Percentiles rank a stretch among this genome's conserved stretches.
These are phyloP conservation scores for Peronosclerospora sorghi DNA, from an alignment of 352 stramenopile species.

Conservation along the genomic window DNA sequence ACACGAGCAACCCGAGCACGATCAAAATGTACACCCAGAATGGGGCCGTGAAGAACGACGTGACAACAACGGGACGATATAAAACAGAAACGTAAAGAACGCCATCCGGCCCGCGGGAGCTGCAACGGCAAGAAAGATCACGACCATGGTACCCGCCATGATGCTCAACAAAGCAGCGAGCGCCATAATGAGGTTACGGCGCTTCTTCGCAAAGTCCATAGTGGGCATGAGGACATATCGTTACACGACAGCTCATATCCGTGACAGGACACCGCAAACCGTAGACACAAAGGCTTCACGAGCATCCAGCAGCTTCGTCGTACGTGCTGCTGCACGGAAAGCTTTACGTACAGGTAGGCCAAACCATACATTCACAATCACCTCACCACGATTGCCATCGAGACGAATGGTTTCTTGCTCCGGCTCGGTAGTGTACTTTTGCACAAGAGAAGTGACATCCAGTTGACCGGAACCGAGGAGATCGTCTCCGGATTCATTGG, in stretches of 20 bases:
- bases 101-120: constrained; percentile 56
- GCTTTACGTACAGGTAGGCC: constrained; percentile 65
- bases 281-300: constrained; percentile 52
- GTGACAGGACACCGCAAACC: constrained; percentile 32
- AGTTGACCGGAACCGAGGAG: constrained; percentile 64
- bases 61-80: constrained; percentile 72
- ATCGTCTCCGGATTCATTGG: constrained; percentile 58
- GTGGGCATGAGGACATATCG: constrained; percentile 38
- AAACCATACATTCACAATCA: constrained; percentile 61
- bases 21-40: constrained; percentile 64
- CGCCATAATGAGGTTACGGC: constrained; percentile 57
- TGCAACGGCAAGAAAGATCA: constrained; percentile 55
- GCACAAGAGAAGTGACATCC: constrained; percentile 31
- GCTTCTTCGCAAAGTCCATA: constrained; percentile 56
- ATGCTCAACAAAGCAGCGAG: constrained; percentile 48
- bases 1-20: constrained; percentile 48
- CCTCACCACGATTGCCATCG: constrained; percentile 43
- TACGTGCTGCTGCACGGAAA: constrained; percentile 60
- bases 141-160: constrained; percentile 30
- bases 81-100: constrained; percentile 74
- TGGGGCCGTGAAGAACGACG: constrained; percentile 69
- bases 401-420: constrained; percentile 39
- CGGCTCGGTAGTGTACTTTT: constrained; percentile 22
- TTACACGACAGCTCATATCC: constrained; percentile 18
- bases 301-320: constrained; percentile 57